Percentiles rank a stretch among this genome's conserved stretches.
These are phyloP conservation scores for Magnusiomyces suaveolens DNA, from an alignment of 1,139 yeast species.

Conservation along the genomic window DNA sequence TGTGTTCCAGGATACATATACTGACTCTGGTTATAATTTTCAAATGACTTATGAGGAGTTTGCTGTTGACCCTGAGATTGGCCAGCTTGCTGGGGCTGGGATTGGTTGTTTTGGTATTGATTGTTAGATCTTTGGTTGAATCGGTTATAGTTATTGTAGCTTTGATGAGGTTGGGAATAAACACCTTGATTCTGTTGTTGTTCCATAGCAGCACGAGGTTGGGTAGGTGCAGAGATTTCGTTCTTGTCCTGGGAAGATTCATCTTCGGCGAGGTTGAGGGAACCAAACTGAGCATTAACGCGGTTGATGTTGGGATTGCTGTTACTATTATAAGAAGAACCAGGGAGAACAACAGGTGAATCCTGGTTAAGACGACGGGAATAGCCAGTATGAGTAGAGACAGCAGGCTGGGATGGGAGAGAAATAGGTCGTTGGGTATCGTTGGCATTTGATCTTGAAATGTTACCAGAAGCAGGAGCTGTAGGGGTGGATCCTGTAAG, in stretches of 20 bases:
- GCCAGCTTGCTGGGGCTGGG: slow-evolving; percentile 14
- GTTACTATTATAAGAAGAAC: slow-evolving; percentile 30
- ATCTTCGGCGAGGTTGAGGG: slow-evolving; percentile 39
- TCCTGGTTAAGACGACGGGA: slow-evolving; percentile 36
- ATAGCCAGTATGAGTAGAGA: slow-evolving; percentile 11
- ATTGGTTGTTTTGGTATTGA: slow-evolving; percentile 16
- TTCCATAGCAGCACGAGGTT: slow-evolving; percentile 17
- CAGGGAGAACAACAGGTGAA: slow-evolving; percentile 59
- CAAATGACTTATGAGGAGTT: slow-evolving; percentile 18
- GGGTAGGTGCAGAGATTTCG: slow-evolving; percentile 24
- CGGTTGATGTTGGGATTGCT: slow-evolving; percentile 31
- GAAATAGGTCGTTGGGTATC: slow-evolving; percentile 4
- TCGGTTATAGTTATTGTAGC: neutral
- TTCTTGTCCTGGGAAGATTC: slow-evolving; percentile 23
- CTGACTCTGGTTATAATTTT: slow-evolving; percentile 19
- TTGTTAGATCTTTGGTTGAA: slow-evolving; percentile 3
- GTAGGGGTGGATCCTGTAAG: slow-evolving; percentile 16
- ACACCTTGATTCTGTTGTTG: slow-evolving; percentile 3
- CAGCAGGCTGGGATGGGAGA: slow-evolving; percentile 18
- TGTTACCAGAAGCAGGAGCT: slow-evolving; percentile 10
- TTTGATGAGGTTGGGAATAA: slow-evolving; percentile 5
- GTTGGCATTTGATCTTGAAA: neutral
- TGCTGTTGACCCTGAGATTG: slow-evolving; percentile 12
- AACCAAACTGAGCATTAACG: slow-evolving; percentile 65
- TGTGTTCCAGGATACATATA: slow-evolving; percentile 24